These are phyloP conservation scores for Kluyveromyces marxianus DNA, from an alignment of 1,139 yeast species.

Conservation along the genomic window DNA sequence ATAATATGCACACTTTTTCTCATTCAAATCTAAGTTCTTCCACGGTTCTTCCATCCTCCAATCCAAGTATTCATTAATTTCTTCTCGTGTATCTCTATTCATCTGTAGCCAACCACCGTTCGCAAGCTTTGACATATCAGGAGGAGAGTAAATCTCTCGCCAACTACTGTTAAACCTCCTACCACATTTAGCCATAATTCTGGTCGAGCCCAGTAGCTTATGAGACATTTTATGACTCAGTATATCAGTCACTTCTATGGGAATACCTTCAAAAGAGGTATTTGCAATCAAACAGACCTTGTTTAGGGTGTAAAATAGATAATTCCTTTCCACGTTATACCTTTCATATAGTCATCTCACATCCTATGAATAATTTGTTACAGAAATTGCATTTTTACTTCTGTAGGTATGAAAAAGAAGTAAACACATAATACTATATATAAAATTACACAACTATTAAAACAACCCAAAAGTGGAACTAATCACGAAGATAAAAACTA, in stretches of 20 bases:
- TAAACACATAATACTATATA: too few species aligned
- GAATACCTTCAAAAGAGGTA: too few species aligned
- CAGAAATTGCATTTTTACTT: too few species aligned
- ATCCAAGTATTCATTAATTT: constrained; percentile 36
- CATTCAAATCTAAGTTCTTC: constrained; percentile 31
- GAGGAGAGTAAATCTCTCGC: constrained; percentile 20
- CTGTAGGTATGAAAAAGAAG: too few species aligned
- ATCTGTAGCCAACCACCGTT: constrained; percentile 32
- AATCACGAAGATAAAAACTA: neutral
- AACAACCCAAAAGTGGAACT: too few species aligned
- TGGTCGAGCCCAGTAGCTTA: neutral
- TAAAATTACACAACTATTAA: too few species aligned
- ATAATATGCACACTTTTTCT: constrained; percentile 32
- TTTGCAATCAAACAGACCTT: too few species aligned
- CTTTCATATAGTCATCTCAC: too few species aligned
- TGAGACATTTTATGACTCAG: neutral
- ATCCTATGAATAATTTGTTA: too few species aligned
- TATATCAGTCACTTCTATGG: neutral
- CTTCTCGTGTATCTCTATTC: constrained; percentile 36
- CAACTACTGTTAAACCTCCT: constrained; percentile 1
- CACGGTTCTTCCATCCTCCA: constrained; percentile 39
- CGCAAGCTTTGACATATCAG: constrained; percentile 14
- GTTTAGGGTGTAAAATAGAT: too few species aligned
- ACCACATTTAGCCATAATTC: neutral
- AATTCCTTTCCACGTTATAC: too few species aligned